Conservation (phyloP, 1,139 yeast genomes). For the Oligophagozyma castellii region DNA sequence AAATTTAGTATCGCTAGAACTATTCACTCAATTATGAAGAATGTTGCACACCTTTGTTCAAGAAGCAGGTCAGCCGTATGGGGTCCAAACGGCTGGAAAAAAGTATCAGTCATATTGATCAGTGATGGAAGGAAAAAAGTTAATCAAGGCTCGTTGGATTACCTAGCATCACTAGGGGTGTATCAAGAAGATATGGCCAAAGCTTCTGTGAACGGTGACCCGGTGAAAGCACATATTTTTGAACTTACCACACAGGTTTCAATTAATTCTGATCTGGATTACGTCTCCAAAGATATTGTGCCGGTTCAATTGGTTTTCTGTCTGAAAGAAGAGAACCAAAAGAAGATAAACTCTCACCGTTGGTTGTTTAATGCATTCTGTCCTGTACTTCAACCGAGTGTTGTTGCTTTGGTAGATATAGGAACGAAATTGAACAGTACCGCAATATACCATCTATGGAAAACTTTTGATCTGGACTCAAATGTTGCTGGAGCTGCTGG, state of each 20-base stretch:
- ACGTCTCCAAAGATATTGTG: slow-evolving; percentile 69
- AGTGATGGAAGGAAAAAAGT: slow-evolving; percentile 90
- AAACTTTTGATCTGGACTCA: slow-evolving; percentile 88
- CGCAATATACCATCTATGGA: slow-evolving; percentile 88
- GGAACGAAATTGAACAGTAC: slow-evolving; percentile 82
- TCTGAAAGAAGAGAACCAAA: slow-evolving; percentile 74
- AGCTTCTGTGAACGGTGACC: slow-evolving; percentile 78
- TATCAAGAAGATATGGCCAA: slow-evolving; percentile 95
- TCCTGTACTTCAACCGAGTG: slow-evolving; percentile 81
- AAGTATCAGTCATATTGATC: slow-evolving; percentile 77
- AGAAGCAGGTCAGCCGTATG: slow-evolving; percentile 72
- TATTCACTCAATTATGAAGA: slow-evolving; percentile 84
- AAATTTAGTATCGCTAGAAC: slow-evolving; percentile 82
- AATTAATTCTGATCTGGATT: slow-evolving; percentile 68
- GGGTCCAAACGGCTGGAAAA: slow-evolving; percentile 96
- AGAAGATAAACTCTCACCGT: slow-evolving; percentile 87
- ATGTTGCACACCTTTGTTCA: slow-evolving; percentile 73
- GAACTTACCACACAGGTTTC: slow-evolving; percentile 90
- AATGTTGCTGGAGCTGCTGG: slow-evolving; percentile 98
- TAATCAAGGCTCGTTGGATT: slow-evolving; percentile 66
- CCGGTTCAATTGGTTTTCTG: slow-evolving; percentile 91
- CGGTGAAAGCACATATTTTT: slow-evolving; percentile 83
- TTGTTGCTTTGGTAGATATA: slow-evolving; percentile 72
- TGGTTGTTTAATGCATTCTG: slow-evolving; percentile 92
- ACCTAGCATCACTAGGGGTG: slow-evolving; percentile 85